phyloP scores from a whole-genome alignment of 2,329 filamentous ascomycete species.

The Beauveria pseudobassiana region DNA sequence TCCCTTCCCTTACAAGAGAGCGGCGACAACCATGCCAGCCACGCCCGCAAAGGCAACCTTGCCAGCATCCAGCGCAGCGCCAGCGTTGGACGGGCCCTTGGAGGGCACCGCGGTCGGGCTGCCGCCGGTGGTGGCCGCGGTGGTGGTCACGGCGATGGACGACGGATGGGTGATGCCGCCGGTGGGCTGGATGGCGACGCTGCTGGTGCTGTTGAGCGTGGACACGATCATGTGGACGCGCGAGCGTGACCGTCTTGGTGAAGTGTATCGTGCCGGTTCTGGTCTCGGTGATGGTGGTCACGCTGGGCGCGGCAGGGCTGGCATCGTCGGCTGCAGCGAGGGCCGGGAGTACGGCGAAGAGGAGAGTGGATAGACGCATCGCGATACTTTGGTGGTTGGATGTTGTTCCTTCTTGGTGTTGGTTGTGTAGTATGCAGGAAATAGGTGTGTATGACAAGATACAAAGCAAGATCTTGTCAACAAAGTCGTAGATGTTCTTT shows the following conservation, averaged over 20 bases:
- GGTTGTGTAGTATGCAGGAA: slow-evolving; percentile 4
- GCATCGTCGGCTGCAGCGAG: slow-evolving; percentile 39
- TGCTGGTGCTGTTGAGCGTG: slow-evolving; percentile 26
- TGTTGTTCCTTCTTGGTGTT: slow-evolving; percentile 13
- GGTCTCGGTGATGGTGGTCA: slow-evolving; percentile 30
- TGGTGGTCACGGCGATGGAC: background rate
- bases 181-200: slow-evolving; percentile 23
- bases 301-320: slow-evolving; percentile 3
- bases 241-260: slow-evolving; percentile 46
- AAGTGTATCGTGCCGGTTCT: slow-evolving; percentile 43
- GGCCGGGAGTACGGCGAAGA: slow-evolving; percentile 45
- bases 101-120: slow-evolving; percentile 23
- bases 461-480: background rate
- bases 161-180: slow-evolving; percentile 15
- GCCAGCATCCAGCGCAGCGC: slow-evolving; percentile 34
- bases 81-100: slow-evolving; percentile 32
- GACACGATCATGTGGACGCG: slow-evolving; percentile 35
- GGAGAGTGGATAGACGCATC: slow-evolving; percentile 35
- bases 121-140: slow-evolving; percentile 3
- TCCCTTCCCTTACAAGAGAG: slow-evolving; percentile 14
- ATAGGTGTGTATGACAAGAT: background rate
- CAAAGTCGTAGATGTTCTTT: too few species aligned
- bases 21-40: slow-evolving; percentile 41
- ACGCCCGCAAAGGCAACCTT: slow-evolving; percentile 41
- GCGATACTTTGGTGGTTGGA: slow-evolving; percentile 19